Evolutionary conservation across 768 basidiomycete species (phyloP).

Genomic region (Tylopilus plumbeoviolaceoides): DNA sequence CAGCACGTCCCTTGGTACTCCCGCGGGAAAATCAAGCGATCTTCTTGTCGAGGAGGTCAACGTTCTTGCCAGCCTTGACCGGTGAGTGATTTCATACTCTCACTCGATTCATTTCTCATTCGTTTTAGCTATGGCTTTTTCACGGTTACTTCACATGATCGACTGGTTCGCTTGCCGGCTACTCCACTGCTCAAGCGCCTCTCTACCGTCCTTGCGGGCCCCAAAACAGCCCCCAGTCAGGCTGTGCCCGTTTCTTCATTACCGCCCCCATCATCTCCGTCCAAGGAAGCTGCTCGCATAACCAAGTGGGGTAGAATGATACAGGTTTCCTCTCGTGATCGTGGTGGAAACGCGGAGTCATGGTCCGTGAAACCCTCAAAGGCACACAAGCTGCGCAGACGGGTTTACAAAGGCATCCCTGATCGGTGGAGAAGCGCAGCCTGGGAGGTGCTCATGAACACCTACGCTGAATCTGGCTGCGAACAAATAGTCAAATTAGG

Average conservation of each 20-base stretch:
- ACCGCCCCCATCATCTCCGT: conserved; percentile 42
- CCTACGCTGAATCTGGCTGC: conserved; percentile 44
- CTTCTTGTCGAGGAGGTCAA: conserved; percentile 71
- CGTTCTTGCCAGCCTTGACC: conserved; percentile 75
- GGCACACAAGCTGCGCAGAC: conserved; percentile 61
- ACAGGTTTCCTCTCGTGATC: conserved; percentile 59
- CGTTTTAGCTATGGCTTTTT: conserved; percentile 86
- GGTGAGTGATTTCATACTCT: conserved; percentile 46
- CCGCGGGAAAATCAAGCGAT: conserved; percentile 59
- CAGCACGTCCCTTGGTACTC: conserved; percentile 51
- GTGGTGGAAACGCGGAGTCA: conserved; percentile 68
- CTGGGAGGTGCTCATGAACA: conserved; percentile 79
- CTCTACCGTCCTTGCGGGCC: conserved; percentile 40
- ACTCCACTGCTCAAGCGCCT: conserved; percentile 61
- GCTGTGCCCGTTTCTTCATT: conserved; percentile 44
- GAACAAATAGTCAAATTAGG: conserved; percentile 42
- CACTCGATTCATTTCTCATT: conserved; percentile 10
- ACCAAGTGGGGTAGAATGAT: conserved; percentile 95
- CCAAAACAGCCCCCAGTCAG: conserved; percentile 43
- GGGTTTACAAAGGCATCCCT: conserved; percentile 94
- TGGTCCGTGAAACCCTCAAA: conserved; percentile 71
- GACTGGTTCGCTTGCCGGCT: conserved; percentile 68
- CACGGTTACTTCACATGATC: conserved; percentile 73
- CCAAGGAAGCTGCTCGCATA: conserved; percentile 72
- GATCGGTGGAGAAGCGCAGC: conserved; percentile 93